Base-by-base conservation (phyloP, 768 basidiomycete genomes). In the Rhizopogon vinicolor region DNA sequence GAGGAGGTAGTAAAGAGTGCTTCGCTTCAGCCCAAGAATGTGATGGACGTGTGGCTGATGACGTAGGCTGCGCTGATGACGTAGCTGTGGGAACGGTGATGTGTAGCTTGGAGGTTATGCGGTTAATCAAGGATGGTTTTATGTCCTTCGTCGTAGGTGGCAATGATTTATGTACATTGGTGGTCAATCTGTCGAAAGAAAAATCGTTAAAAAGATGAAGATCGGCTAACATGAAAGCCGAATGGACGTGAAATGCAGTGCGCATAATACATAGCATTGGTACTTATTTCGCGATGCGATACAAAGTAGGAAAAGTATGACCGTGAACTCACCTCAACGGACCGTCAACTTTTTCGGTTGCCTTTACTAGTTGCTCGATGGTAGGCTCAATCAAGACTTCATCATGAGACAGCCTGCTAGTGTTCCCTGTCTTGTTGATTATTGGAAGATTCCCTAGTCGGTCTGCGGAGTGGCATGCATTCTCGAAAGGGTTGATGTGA, bases 21-120 rank as follows among this genome's bases (percentile, higher is more conserved):
- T 40, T 56, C 31, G 28, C 43, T 44, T 57, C 42, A n/a, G 51
- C 41, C 31, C 61, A 35, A 3, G 62, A 52, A 52, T 57, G 65
- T 2, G 59, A 31, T 3, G 60, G 60, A 0, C 46, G 61, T 13
- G 66, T 63, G 25, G 61, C 51, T 5, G 45, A 63, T 28, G 65
- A 5, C 1, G 0, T 3, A 2, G 41, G 52, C 6, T 61, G 3
- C 7, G 10, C 50, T 25, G 63, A 56, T 37, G 48, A 58, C 0
- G 59, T 31, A 8, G 44, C 29, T 48, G 29, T 37, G 0, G 68
- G 60, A 4, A 68, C 58, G 33, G 61, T 25, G 19, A 71, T 66
- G 22, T 52, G 51, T 22, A 70, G 56, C 31, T 58, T 71, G 2
- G 70, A 70, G 0, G 70, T 61, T 4, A 70, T 60, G n/a, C 70